Evolutionary conservation across 331 rosid genomes (phyloP).

Genomic region (Malus hybrid): DNA sequence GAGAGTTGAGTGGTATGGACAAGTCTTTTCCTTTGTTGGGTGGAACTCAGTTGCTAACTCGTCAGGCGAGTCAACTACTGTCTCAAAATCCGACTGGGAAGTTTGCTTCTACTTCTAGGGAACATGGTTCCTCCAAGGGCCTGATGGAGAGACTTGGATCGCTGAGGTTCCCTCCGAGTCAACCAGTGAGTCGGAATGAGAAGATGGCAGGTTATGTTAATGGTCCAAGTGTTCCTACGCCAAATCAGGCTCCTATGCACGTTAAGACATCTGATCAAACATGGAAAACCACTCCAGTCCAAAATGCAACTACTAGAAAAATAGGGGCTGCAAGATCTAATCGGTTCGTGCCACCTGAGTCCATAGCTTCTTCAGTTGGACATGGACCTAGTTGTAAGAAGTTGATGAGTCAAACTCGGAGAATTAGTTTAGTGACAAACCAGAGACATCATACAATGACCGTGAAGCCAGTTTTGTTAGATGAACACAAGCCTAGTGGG

Average conservation of each 20-base stretch:
- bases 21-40: conserved; percentile 4
- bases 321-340: conserved; percentile 1
- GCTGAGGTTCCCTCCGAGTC: background rate
- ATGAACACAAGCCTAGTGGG: conserved; percentile 25
- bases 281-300: background rate
- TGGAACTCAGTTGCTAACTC: conserved; percentile 5
- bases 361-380: background rate
- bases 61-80: conserved; percentile 1
- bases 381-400: background rate
- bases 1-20: background rate
- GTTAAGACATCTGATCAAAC: background rate
- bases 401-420: background rate
- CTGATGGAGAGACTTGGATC: conserved; percentile 7
- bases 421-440: background rate
- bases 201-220: conserved; percentile 22
- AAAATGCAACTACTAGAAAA: background rate
- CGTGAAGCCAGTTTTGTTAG: conserved; percentile 30
- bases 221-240: conserved; percentile 33
- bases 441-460: conserved; percentile 14
- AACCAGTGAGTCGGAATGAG: conserved; percentile 5
- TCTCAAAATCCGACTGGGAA: background rate
- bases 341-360: conserved; percentile 5
- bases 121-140: conserved; percentile 1
- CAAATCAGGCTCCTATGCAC: conserved; percentile 7
- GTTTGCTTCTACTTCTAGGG: background rate